Conservation (phyloP, 1,284 basidiomycete genomes). For the Melanopsichium pennsylvanicum region DNA sequence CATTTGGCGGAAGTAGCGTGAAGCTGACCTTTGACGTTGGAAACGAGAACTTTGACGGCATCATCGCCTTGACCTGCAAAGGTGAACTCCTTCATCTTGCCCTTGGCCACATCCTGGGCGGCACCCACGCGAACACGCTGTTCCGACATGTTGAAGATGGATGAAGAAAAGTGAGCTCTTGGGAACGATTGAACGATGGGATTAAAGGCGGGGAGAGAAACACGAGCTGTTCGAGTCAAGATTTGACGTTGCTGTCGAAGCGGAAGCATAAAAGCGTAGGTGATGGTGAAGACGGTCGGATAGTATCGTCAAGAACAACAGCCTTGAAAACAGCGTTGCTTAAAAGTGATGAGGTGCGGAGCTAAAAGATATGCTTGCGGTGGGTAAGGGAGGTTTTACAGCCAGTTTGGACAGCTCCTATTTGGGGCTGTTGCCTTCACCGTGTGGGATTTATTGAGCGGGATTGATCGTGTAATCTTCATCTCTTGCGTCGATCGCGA, state of each 20-base stretch:
- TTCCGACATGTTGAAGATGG: constrained; percentile 32
- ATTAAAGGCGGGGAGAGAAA: background rate
- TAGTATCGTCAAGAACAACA: no score
- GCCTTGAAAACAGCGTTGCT: no score
- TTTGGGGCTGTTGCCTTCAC: no score
- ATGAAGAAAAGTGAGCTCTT: constrained; percentile 9
- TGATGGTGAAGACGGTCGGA: background rate
- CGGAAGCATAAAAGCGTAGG: constrained; percentile 27
- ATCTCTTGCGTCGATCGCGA: constrained; percentile 21
- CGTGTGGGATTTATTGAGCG: no score
- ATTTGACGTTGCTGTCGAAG: constrained; percentile 27
- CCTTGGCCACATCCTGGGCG: constrained; percentile 41
- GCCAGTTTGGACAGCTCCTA: background rate
- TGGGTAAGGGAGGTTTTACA: no score
- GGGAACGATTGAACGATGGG: background rate
- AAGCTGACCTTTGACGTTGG: constrained; percentile 74
- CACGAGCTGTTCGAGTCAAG: constrained; percentile 23
- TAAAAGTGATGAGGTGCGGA: no score
- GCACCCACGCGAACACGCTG: constrained; percentile 39
- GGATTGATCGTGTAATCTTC: constrained; percentile 27
- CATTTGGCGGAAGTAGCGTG: constrained; percentile 83
- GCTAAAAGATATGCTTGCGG: no score
- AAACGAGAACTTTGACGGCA: constrained; percentile 70
- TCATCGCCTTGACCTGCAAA: constrained; percentile 78
- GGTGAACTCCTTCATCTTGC: constrained; percentile 74